Base-by-base conservation (phyloP, 352 stramenopile genomes). In the Lagenidium sp. region DNA sequence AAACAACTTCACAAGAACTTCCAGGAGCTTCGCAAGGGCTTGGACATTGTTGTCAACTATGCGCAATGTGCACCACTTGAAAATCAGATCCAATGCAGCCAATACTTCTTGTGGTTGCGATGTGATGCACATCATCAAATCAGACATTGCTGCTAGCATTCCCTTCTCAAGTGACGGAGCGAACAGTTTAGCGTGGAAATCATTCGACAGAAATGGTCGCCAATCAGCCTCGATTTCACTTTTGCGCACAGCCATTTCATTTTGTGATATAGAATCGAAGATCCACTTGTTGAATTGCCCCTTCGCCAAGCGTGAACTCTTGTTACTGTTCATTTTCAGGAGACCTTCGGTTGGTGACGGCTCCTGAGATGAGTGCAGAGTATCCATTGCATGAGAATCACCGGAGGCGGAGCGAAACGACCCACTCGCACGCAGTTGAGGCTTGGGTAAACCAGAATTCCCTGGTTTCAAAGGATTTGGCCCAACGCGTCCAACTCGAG, bases 41-140 rank as follows among this genome's bases (percentile, higher is more conserved):
- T 94, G 80, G 13, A 92, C 82, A 34, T 94, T 94, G 44, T 92
- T 92, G 55, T 94, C 82, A 6, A 92, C 80, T 37, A 94, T 71
- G 6, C 82, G 77, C 11, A 94, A 62, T 4, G 68, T 75, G 21
- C 72, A 91, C 82, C 82, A 94, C 57, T 94, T 94, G 26, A 94
- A 59, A 11, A 92, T 63, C 21, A 86, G 55, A 52, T 94, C 82
- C 22, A 94, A 48, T 15, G 63, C 75, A 13, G 62, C 50, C 7
- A 89, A 47, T 18, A 91, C 59, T 46, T 94, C 79, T 16, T 85
- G 58, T 0, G 61, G 64, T 46, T 92, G 78, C 13, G 60, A 63
- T 0, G 75, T 64, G 19, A 85, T 67, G 28, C 70, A 87, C 7
- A 62, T 45, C 47, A 72, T 85, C 36, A 94, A 50, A 19, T 90